A percentile compares a stretch with the other conserved stretches of the same genome.
phyloP scores from a whole-genome alignment of 2,329 filamentous ascomycete species.

The Lojkania enalia region DNA sequence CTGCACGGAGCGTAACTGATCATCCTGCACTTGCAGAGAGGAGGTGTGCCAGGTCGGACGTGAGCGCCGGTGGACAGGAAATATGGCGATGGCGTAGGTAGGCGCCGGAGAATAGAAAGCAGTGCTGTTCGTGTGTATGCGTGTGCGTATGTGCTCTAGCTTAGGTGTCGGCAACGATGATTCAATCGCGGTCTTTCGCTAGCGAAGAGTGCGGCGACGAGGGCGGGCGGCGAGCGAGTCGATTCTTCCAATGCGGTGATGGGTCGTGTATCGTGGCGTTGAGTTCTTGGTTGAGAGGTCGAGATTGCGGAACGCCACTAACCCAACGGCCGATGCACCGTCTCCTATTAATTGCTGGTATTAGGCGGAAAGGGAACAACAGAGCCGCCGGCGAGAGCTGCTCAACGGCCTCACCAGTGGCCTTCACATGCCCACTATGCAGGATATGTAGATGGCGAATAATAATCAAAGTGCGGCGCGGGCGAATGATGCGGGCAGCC shows the following conservation, averaged over 20 bases:
- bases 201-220: too few relatives aligned
- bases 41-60: slow-evolving; percentile 5
- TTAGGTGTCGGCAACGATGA: too few relatives aligned
- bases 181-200: too few relatives aligned
- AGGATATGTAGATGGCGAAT: too few relatives aligned
- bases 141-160: too few relatives aligned
- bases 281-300: slow-evolving; percentile 11
- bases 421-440: background rate
- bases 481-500: too few relatives aligned
- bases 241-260: too few relatives aligned
- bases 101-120: background rate
- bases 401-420: background rate
- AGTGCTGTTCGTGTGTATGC: too few relatives aligned
- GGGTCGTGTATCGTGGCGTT: slow-evolving; percentile 18
- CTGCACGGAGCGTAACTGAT: slow-evolving; percentile 16
- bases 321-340: slow-evolving; percentile 4
- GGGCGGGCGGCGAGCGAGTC: too few relatives aligned
- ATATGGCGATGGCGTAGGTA: slow-evolving; percentile 4
- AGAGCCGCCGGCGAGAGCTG: too few relatives aligned
- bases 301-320: slow-evolving; percentile 5
- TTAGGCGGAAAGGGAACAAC: background rate
- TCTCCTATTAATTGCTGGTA: slow-evolving; percentile 11
- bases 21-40: slow-evolving; percentile 16
- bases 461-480: too few relatives aligned
- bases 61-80: slow-evolving; percentile 10